A percentile compares a stretch with the other conserved stretches of the same genome.
Evolutionary conservation across 2,329 filamentous ascomycete species (phyloP).

Genomic region (Talaromyces islandicus): DNA sequence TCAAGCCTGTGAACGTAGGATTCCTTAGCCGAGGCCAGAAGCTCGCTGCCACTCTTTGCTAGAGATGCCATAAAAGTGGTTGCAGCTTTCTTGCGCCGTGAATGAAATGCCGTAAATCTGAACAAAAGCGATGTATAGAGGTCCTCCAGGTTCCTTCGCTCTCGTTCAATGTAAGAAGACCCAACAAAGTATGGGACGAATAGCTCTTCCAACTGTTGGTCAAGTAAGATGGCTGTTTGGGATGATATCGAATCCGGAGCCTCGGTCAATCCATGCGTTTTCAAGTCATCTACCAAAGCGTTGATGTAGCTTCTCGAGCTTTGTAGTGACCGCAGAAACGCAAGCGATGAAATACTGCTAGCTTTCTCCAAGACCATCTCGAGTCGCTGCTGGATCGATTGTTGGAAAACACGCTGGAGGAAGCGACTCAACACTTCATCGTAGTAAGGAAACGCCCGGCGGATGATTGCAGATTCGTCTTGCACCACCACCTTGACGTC

Average conservation of each 20-base stretch:
- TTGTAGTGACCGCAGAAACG: constrained; percentile 85
- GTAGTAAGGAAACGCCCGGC: constrained; percentile 90
- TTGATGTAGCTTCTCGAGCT: constrained; percentile 86
- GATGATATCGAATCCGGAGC: constrained; percentile 87
- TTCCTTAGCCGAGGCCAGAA: constrained; percentile 81
- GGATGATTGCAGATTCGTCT: constrained; percentile 95
- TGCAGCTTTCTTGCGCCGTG: constrained; percentile 71
- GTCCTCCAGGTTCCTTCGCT: constrained; percentile 66
- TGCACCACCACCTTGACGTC: constrained; percentile 95
- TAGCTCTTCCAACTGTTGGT: constrained; percentile 63
- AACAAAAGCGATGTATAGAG: constrained; percentile 87
- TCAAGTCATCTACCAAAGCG: constrained; percentile 82
- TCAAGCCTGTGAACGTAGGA: constrained; percentile 85
- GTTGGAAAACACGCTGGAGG: constrained; percentile 91
- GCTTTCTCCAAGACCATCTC: constrained; percentile 97
- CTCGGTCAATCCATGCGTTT: constrained; percentile 88
- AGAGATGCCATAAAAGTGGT: constrained; percentile 83
- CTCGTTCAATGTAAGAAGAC: constrained; percentile 60
- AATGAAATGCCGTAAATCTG: constrained; percentile 93
- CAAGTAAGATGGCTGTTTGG: constrained; percentile 65
- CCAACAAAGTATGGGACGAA: constrained; percentile 63
- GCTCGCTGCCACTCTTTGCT: constrained; percentile 81
- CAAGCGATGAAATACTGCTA: constrained; percentile 80
- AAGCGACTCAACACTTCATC: constrained; percentile 92
- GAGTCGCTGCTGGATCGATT: constrained; percentile 91